These are phyloP conservation scores for Leucosporidium yakuticum DNA, from an alignment of 768 basidiomycete species.

Conservation along the genomic window DNA sequence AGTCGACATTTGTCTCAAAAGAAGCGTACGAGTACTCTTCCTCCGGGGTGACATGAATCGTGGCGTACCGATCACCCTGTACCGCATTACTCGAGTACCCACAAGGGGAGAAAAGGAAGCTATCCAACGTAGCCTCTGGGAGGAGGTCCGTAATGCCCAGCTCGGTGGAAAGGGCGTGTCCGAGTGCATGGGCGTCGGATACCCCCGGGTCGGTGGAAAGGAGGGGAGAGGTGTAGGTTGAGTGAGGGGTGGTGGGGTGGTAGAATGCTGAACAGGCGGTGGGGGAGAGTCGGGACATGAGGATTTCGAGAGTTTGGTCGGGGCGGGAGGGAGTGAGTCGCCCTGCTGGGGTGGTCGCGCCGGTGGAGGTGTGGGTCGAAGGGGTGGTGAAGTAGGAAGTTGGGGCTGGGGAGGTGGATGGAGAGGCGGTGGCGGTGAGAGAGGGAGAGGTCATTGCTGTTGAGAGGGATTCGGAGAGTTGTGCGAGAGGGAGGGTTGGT, in stretches of 20 bases:
- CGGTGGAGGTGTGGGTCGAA: background rate
- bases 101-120: conserved; percentile 89
- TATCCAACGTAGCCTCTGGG: conserved; percentile 76
- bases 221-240: conserved; percentile 28
- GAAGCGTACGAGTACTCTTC: conserved; percentile 97
- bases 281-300: conserved; percentile 85
- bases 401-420: conserved; percentile 15
- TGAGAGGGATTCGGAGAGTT: conserved; percentile 33
- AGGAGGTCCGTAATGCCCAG: conserved; percentile 80
- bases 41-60: conserved; percentile 97
- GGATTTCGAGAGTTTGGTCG: conserved; percentile 95
- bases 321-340: conserved; percentile 41
- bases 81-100: conserved; percentile 95
- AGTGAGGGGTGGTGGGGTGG: conserved; percentile 49
- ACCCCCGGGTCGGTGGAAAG: conserved; percentile 30
- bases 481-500: conserved; percentile 30
- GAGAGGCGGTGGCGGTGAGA: conserved; percentile 23
- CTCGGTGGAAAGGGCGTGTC: conserved; percentile 54
- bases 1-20: conserved; percentile 95
- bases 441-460: conserved; percentile 11
- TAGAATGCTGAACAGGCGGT: conserved; percentile 69
- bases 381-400: conserved; percentile 23
- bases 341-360: background rate
- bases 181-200: conserved; percentile 55
- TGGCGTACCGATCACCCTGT: conserved; percentile 84